These are phyloP conservation scores for Gelatoporia subvermispora DNA, from an alignment of 768 basidiomycete species.

Conservation along the genomic window DNA sequence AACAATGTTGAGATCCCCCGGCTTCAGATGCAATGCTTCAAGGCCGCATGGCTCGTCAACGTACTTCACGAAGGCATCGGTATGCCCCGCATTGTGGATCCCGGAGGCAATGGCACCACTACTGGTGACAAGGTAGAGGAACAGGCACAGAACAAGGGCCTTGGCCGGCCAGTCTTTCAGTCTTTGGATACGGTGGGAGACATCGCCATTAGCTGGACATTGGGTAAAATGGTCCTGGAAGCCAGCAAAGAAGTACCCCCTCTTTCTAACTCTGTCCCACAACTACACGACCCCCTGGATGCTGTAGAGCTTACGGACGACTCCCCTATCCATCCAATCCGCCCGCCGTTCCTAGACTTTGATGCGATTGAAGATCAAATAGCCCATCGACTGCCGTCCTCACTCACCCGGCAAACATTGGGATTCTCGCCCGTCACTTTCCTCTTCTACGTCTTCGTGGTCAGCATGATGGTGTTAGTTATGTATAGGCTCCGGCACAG, in stretches of 20 bases:
- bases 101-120: constrained; percentile 72
- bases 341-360: constrained; percentile 56
- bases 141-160: constrained; percentile 78
- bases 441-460: constrained; percentile 46
- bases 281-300: constrained; percentile 71
- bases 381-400: constrained; percentile 61
- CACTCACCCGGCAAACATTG: constrained; percentile 56
- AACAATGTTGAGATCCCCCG: constrained; percentile 75
- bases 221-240: constrained; percentile 98
- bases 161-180: constrained; percentile 84
- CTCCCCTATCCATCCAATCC: constrained; percentile 58
- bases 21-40: constrained; percentile 98
- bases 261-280: constrained; percentile 39
- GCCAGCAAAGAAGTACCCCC: constrained; percentile 81
- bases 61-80: constrained; percentile 95
- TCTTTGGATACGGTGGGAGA: constrained; percentile 88
- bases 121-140: constrained; percentile 64
- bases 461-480: constrained; percentile 34
- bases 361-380: constrained; percentile 59
- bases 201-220: constrained; percentile 95
- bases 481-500: constrained; percentile 55
- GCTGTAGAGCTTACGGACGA: constrained; percentile 48
- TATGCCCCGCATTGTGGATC: constrained; percentile 85
- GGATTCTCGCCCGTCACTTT: constrained; percentile 70
- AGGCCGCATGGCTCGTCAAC: constrained; percentile 97